phyloP scores from a whole-genome alignment of 495 filamentous ascomycete genomes.

The Paragyromitra xinjiangensis region DNA sequence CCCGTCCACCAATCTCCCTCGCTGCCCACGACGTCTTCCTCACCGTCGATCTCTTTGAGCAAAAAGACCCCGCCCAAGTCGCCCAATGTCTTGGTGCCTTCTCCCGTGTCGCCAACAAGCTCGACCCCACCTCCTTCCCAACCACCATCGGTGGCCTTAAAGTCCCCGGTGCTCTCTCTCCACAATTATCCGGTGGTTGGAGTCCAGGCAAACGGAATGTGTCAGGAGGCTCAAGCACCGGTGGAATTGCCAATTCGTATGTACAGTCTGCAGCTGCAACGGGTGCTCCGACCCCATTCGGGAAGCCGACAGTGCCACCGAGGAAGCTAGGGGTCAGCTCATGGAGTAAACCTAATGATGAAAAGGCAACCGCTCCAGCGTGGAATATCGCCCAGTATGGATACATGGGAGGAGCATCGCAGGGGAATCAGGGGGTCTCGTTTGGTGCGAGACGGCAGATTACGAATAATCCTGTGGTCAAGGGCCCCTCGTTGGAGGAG shows the following conservation, averaged over 20 bases:
- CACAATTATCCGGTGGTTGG: constrained; percentile 50
- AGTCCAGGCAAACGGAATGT: constrained; percentile 45
- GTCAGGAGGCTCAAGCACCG: constrained; percentile 32
- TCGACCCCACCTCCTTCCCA: constrained; percentile 77
- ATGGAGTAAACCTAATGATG: constrained; percentile 88
- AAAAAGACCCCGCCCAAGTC: constrained; percentile 96
- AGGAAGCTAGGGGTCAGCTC: constrained; percentile 70
- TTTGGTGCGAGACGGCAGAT: constrained; percentile 95
- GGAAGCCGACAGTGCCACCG: constrained; percentile 48
- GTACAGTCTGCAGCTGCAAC: constrained; percentile 44
- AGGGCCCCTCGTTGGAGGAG: constrained; percentile 68
- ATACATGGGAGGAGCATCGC: constrained; percentile 97
- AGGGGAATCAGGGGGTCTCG: constrained; percentile 90
- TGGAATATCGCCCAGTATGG: constrained; percentile 99
- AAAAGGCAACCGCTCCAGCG: constrained; percentile 81
- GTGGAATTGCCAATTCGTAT: constrained; percentile 48
- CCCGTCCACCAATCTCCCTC: constrained; percentile 81
- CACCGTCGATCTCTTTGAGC: constrained; percentile 95
- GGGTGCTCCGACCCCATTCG: constrained; percentile 42
- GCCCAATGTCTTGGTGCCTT: constrained; percentile 92
- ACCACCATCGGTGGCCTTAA: constrained; percentile 71
- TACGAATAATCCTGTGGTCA: constrained; percentile 80
- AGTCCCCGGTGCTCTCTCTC: constrained; percentile 60
- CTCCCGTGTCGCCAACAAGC: constrained; percentile 81
- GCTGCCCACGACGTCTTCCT: constrained; percentile 95